phyloP scores from a whole-genome alignment of 208 protist species.

The Wallacemonas sp. region DNA sequence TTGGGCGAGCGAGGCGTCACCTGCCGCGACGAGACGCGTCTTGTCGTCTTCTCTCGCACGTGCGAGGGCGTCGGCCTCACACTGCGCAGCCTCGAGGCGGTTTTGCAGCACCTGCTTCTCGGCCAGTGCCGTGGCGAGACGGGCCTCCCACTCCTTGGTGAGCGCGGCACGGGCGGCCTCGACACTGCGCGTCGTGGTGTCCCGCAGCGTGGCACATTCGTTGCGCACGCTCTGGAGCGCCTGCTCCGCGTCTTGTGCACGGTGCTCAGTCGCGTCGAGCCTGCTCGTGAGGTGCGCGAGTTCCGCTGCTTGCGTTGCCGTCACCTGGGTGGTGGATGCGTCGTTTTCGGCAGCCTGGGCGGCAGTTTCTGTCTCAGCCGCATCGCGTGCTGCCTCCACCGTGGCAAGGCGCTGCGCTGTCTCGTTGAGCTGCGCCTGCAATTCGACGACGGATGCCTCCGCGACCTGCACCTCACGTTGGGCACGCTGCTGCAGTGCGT shows the following conservation, averaged over 20 bases:
- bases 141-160: conserved; percentile 11
- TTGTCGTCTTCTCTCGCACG: background rate
- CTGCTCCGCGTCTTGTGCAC: background rate
- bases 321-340: too few species aligned
- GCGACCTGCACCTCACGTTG: background rate
- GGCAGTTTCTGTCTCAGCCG: too few species aligned
- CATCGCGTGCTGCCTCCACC: background rate
- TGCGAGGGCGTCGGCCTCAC: background rate
- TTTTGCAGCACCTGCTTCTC: background rate
- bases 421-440: conserved; percentile 3
- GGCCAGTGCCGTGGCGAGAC: background rate
- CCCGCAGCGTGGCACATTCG: background rate
- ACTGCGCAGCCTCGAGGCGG: background rate
- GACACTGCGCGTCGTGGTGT: background rate
- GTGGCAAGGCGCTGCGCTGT: background rate
- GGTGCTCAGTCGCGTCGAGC: conserved; percentile 15
- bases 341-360: too few species aligned
- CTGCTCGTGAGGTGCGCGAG: conserved; percentile 13
- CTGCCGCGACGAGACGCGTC: background rate
- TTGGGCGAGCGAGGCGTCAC: conserved; percentile 6
- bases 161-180: background rate
- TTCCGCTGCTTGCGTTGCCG: background rate
- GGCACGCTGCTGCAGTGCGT: too few species aligned
- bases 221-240: background rate
- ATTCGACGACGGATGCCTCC: background rate